Evolutionary conservation across 2,329 filamentous ascomycete species (phyloP), one percentile per base, ranked within the genome.

Genomic region (Myriosclerotinia scirpicola): DNA sequence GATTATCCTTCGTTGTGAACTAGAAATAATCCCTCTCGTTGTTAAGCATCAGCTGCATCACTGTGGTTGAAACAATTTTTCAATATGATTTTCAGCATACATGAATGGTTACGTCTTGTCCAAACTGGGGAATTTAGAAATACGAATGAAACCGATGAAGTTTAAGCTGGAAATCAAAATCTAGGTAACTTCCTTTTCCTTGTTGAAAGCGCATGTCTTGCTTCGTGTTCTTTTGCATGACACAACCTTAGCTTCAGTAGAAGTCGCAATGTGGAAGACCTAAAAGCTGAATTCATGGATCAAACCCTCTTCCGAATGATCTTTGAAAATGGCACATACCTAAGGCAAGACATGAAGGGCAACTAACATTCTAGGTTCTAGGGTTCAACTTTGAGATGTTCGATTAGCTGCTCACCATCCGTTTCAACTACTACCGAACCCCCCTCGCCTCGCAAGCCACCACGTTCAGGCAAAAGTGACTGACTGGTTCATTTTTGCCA

Each of bases 191-290:
- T 44, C 15, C 17, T 6, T 20, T 42, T 44, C 38, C 56, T 50
- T 20, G 44, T 60, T 60, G n/a, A 17, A n/a, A 50, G 30, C 56
- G n/a, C 9, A 40, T 62, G 59, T 62, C 59, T 58, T 58, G 38
- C 42, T 36, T 64, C 44, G 64, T 46, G 22, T 53, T 26, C 44
- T 30, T 40, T n/a, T 17, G 15, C 54, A 53, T 65, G 42, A 46
- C 64, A 65, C 55, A 65, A 50, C 17, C 11, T 53, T 65, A 65
- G 63, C 63, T 60, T 65, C 42, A 65, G 63, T 30, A 65, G 34
- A 59, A 38, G 44, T 61, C 14, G 26, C 30, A 52, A 61, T 66
- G 64, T 61, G 55, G 46, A 66, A 26, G 46, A 38, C 34, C 55
- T 53, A 36, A 36, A 46, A 66, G 64, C 64, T 66, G 64, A 66